Conservation (phyloP, 2,329 filamentous ascomycete genomes). For the Nemania diffusa region DNA sequence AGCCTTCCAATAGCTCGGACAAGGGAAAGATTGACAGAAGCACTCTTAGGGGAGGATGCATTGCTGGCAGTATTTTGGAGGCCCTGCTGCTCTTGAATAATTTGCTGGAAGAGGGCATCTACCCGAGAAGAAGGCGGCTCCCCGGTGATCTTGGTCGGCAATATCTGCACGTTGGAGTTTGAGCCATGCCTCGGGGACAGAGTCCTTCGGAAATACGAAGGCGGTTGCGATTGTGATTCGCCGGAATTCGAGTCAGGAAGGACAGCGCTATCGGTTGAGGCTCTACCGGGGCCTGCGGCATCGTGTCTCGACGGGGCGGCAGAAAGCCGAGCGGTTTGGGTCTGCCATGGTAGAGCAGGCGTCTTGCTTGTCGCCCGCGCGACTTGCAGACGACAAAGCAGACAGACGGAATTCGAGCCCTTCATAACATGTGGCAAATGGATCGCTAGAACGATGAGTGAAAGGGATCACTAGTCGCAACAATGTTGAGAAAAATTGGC, state of each 20-base stretch:
- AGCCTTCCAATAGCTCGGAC: constrained; percentile 44
- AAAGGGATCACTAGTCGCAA: background rate
- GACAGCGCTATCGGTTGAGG: background rate
- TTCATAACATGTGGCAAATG: constrained; percentile 44
- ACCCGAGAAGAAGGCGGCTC: constrained; percentile 32
- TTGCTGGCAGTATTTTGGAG: constrained; percentile 22
- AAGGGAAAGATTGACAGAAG: constrained; percentile 35
- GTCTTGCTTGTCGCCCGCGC: constrained; percentile 37
- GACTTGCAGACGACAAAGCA: constrained; percentile 48
- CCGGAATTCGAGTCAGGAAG: background rate
- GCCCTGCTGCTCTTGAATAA: constrained; percentile 41
- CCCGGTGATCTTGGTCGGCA: constrained; percentile 1
- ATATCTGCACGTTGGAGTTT: constrained; percentile 10
- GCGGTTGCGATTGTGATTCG: constrained; percentile 12
- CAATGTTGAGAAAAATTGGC: background rate
- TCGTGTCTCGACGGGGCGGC: constrained; percentile 36
- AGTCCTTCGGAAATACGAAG: constrained; percentile 5
- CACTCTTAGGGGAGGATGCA: background rate
- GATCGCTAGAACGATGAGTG: constrained; percentile 17
- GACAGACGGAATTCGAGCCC: constrained; percentile 43
- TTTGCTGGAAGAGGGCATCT: constrained; percentile 46
- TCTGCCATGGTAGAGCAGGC: constrained; percentile 38
- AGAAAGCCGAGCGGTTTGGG: constrained; percentile 38
- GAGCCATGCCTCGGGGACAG: background rate
- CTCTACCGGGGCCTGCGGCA: background rate